These are phyloP conservation scores for Trichoderma sp. DNA, from an alignment of 2,329 filamentous ascomycete species.

Conservation along the genomic window DNA sequence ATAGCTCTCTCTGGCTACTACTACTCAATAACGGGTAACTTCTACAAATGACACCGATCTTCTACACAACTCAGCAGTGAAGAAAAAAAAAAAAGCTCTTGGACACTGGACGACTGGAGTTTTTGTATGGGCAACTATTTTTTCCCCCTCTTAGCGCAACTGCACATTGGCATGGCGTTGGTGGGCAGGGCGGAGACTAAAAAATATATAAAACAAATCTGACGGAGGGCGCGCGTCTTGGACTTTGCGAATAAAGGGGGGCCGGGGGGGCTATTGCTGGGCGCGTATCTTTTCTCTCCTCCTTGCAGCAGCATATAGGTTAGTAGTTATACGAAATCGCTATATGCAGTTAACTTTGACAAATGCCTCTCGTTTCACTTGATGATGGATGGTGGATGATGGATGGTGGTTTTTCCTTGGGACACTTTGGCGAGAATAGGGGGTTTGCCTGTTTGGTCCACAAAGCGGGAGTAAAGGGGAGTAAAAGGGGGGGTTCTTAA, in stretches of 20 bases:
- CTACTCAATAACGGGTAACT: neutral
- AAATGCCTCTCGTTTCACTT: neutral
- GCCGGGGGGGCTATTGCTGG: neutral
- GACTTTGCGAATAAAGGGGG: neutral
- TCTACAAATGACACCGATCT: neutral
- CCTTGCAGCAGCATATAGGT: neutral
- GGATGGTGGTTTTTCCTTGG: neutral
- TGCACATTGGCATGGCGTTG: constrained; percentile 19
- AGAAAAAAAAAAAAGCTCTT: neutral
- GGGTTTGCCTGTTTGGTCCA: neutral
- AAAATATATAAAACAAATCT: neutral
- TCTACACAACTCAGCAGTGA: neutral
- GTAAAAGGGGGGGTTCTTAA: neutral
- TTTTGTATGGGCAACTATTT: neutral
- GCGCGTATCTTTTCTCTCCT: neutral
- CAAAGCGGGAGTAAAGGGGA: neutral
- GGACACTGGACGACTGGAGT: neutral
- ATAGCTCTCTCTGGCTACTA: neutral
- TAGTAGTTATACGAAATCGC: neutral
- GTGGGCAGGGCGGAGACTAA: constrained; percentile 11
- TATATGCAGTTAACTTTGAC: neutral
- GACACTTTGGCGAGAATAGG: neutral
- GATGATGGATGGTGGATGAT: neutral
- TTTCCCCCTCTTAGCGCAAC: constrained; percentile 8
- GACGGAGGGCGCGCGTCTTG: neutral